Percentiles rank a stretch among this genome's conserved stretches.
phyloP scores from a whole-genome alignment of 345 rosid genomes.

The Eucalyptus pauciflora region DNA sequence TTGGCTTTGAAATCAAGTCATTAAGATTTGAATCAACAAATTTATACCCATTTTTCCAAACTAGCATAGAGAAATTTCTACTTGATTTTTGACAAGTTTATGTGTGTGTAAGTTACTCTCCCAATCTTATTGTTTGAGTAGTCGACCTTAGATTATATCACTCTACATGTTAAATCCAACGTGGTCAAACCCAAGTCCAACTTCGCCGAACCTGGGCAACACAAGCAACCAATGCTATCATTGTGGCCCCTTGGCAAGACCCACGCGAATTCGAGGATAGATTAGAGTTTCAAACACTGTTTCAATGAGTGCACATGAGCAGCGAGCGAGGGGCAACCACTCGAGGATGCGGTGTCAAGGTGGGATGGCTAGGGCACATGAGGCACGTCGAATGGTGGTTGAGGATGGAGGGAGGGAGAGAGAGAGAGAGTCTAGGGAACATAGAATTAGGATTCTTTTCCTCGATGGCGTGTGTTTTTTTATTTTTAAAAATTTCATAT shows the following conservation, averaged over 20 bases:
- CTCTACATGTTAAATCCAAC: not conserved
- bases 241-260: not conserved
- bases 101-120: no score
- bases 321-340: not conserved
- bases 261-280: not conserved
- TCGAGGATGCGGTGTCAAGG: not conserved
- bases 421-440: no score
- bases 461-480: not conserved
- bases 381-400: not conserved
- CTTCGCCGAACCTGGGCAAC: not conserved
- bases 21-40: no score
- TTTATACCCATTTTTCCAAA: no score
- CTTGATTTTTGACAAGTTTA: no score
- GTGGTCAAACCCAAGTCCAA: not conserved
- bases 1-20: no score
- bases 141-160: no score
- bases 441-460: no score
- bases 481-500: no score
- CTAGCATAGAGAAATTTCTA: no score
- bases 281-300: not conserved
- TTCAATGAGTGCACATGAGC: not conserved
- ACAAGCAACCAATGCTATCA: not conserved
- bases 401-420: not conserved
- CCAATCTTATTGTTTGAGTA: rapidly evolving
- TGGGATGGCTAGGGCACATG: not conserved